These are phyloP conservation scores for Lagenaria siceraria DNA, from an alignment of 306 rosid genomes.

Conservation along the genomic window DNA sequence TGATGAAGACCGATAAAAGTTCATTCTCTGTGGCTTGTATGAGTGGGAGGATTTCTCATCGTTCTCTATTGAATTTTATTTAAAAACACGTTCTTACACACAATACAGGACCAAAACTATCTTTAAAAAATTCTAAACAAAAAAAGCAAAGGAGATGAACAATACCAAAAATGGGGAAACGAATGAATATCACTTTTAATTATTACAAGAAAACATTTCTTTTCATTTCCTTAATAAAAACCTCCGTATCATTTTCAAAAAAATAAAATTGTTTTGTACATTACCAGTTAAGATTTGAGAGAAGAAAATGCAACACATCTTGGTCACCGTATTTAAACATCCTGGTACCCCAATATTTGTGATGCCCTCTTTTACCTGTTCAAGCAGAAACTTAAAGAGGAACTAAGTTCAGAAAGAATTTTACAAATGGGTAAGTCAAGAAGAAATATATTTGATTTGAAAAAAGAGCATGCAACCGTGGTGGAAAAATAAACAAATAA, in stretches of 20 bases:
- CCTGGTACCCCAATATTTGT: constrained; percentile 90
- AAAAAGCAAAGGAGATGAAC: background rate
- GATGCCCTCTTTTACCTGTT: constrained; percentile 85
- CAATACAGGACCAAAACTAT: background rate
- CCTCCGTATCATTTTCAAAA: too few relatives aligned
- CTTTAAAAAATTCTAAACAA: background rate
- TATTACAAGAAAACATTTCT: background rate
- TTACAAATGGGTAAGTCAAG: background rate
- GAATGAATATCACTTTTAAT: background rate
- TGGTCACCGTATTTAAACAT: constrained; percentile 86
- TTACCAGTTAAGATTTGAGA: constrained; percentile 91
- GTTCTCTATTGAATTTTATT: background rate
- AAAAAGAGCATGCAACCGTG: background rate
- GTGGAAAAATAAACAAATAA: background rate
- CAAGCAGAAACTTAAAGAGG: constrained; percentile 16
- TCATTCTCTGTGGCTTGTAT: background rate
- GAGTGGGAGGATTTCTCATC: background rate
- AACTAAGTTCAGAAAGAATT: background rate
- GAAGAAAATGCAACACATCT: constrained; percentile 83
- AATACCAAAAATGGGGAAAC: background rate
- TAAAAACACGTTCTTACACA: background rate
- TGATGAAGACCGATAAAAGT: background rate
- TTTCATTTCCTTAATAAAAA: too few relatives aligned
- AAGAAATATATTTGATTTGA: background rate
- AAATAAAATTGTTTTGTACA: constrained; percentile 7